Base-by-base conservation (phyloP, 805 yeast genomes). In the Ogataea trehaloabstinens region DNA sequence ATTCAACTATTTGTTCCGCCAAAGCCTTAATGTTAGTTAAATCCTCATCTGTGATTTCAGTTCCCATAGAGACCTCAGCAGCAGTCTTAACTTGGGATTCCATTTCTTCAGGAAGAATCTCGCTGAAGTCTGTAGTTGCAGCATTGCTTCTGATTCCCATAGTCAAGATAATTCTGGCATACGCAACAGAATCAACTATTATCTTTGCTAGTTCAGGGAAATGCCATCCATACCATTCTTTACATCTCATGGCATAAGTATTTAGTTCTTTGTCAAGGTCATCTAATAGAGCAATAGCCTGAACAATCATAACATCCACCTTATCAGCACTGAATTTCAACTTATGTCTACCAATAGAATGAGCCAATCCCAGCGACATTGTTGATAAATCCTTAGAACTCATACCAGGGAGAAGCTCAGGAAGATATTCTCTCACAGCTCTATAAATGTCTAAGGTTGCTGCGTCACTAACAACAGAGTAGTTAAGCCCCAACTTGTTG, bases 201-300 rank as follows among this genome's bases (percentile, higher is more conserved):
- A 91, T 88, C 77, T 93, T 93, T 58, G 97, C 96, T 80, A 93
- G 80, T 69, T 93, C 99, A 28, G 99, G 99, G 82, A 93, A 93
- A 69, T 93, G 99, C 99, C 99, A 93, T 51, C 99, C 99, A 71
- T 93, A 93, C 99, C 99, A 93, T 72, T 93, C 99, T 73, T 91
- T 93, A 70, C 91, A 80, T 73, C 99, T 82, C 99, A 93, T 93
- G 52, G 98, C 96, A 58, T 91, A 93, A 37, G 97, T 93, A 73
- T 93, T 93, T 57, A 93, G 78, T 68, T 93, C 99, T 71, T 93
- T 93, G 73, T 93, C 99, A 57, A 93, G 77, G 61, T 93, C 97
- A 59, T 93, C 99, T 60, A 93, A 77, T 52, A 93, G 74, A 16
- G 98, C 96, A 68, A 93, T 93, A 42, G 99, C 99, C 73, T 93